Conservation (phyloP, 805 yeast species). For the Wilhelminamyces savonicus region DNA sequence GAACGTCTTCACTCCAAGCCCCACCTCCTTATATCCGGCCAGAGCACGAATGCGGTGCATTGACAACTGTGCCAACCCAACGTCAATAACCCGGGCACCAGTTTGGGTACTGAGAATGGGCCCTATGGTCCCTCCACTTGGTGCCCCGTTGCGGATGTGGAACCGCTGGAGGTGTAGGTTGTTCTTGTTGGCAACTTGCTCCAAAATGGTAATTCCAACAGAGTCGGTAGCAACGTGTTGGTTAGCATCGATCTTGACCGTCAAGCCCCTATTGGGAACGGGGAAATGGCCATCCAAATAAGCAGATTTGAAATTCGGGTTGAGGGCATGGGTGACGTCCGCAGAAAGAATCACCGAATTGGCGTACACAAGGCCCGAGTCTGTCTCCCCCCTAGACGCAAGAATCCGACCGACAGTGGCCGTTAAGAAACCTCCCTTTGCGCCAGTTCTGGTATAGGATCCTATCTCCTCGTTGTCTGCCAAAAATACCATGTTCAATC, state of each 20-base stretch:
- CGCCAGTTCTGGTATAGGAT: constrained; percentile 33
- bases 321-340: constrained; percentile 38
- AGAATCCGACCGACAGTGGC: constrained; percentile 13
- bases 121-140: constrained; percentile 39
- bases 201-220: constrained; percentile 19
- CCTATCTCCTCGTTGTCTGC: constrained; percentile 40
- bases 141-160: constrained; percentile 35
- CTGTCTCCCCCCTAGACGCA: constrained; percentile 1
- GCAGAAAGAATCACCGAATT: constrained; percentile 33
- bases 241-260: constrained; percentile 30
- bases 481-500: constrained; percentile 25
- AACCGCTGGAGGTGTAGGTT: constrained; percentile 27
- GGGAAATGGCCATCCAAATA: constrained; percentile 31
- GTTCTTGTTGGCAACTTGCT: constrained; percentile 15
- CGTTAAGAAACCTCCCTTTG: constrained; percentile 26
- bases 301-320: constrained; percentile 31
- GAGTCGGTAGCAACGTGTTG: constrained; percentile 34
- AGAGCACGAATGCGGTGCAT: constrained; percentile 38
- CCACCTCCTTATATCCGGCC: constrained; percentile 33
- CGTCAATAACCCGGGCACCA: constrained; percentile 34
- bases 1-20: constrained; percentile 30
- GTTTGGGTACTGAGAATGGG: constrained; percentile 31
- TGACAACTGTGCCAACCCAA: constrained; percentile 36
- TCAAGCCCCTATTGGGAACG: constrained; percentile 32
- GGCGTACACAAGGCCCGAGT: constrained; percentile 13